Evolutionary conservation across 2,329 filamentous ascomycete species (phyloP), one percentile per base, ranked within the genome.

Genomic region (Beauveria sp.): DNA sequence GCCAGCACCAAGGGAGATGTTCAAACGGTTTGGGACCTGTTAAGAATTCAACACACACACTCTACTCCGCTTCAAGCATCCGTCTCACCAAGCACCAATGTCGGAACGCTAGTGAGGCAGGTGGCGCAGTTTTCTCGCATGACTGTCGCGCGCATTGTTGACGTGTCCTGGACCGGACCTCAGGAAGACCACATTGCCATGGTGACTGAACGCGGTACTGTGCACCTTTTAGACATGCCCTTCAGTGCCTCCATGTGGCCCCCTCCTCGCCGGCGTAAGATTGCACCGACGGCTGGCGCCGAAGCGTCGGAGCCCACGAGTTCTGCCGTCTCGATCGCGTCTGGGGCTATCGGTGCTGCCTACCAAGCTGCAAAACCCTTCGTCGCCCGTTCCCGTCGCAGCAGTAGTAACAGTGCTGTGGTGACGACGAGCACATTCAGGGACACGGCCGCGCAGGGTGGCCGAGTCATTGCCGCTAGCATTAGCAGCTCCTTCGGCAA

Each of bases 171-270:
- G 95, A 88, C 89, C 1, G 83, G 85, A 60, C 90, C 90, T 3
- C 87, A 88, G 61, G 91, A 90, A 24, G 90, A 96, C 70, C 88
- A 90, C 63, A 77, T 96, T 45, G 93, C 93, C 1, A 87, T 99
- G 76, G 86, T 97, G 28, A 98, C 95, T 0, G 91, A 96, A 69
- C 90, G 93, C 67, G 92, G 93, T n/a, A 99, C 95, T 9, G 87
- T 97, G 12, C 95, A 99, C 75, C 84, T 98, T 49, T 88, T 96
- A 66, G 90, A 96, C 66, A 84, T 98, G 74, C 91, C 92, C 9
- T 81, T 85, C 51, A 89, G 86, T 65, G 90, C 91, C 5, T 93
- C 93, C 68, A 86, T 89, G 66, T 96, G 93, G 93, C 93, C 93
- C 46, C 90, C 92, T 26, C 87, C 86, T 48, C 81, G 84, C 45